phyloP scores from a whole-genome alignment of 2,329 filamentous ascomycete genomes.

The Paraphaeosphaeria sporulosa region DNA sequence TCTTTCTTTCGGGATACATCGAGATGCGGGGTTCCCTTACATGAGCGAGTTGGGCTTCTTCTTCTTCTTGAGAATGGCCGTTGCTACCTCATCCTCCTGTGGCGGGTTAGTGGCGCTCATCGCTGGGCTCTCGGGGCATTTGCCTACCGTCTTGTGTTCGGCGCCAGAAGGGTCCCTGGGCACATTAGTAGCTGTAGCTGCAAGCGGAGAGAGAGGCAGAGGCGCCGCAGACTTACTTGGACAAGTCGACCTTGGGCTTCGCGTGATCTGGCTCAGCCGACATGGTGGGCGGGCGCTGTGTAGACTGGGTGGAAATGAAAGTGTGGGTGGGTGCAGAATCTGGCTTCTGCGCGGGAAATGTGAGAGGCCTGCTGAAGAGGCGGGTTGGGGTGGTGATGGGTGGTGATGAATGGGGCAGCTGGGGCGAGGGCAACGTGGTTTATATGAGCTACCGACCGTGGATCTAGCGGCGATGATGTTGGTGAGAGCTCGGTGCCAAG shows the following conservation, averaged over 20 bases:
- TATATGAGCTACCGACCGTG: conserved; percentile 36
- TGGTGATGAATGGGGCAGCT: conserved; percentile 33
- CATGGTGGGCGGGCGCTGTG: conserved; percentile 46
- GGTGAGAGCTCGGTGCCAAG: conserved; percentile 36
- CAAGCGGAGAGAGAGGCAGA: conserved; percentile 17
- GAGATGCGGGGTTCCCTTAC: conserved; percentile 61
- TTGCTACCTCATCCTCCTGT: conserved; percentile 88
- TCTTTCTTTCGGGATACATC: neutral
- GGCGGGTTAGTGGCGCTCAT: conserved; percentile 41
- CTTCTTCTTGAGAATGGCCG: conserved; percentile 99
- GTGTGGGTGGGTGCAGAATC: conserved; percentile 18
- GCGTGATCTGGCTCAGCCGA: conserved; percentile 59
- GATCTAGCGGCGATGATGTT: conserved; percentile 38
- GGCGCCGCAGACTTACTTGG: conserved; percentile 46
- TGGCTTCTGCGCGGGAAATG: conserved; percentile 23
- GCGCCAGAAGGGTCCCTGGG: conserved; percentile 85
- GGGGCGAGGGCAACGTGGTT: conserved; percentile 40
- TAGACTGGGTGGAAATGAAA: conserved; percentile 25
- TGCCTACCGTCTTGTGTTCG: conserved; percentile 78
- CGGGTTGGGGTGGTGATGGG: conserved; percentile 29
- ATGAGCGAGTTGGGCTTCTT: conserved; percentile 99
- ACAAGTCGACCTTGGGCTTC: conserved; percentile 59
- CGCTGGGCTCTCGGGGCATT: conserved; percentile 19
- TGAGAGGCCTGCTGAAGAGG: conserved; percentile 22
- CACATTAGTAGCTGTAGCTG: conserved; percentile 51